Evolutionary conservation across 768 basidiomycete species (phyloP).

Genomic region (Suillus plorans): DNA sequence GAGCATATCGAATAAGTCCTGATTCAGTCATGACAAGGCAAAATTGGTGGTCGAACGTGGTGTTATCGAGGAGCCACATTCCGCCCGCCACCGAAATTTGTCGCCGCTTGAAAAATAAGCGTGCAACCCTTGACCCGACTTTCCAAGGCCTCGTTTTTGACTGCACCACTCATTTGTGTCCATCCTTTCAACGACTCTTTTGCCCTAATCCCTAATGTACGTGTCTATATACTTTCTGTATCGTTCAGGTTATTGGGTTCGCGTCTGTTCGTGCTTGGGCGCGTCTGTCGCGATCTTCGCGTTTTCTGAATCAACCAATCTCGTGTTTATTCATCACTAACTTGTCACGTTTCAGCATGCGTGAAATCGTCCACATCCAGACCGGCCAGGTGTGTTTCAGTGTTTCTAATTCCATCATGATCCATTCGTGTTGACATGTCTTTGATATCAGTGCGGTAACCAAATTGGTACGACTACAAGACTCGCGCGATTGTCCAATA

Average conservation of each 20-base stretch:
- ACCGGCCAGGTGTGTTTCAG: conserved; percentile 82
- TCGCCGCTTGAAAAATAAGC: conserved; percentile 39
- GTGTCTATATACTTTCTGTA: conserved; percentile 19
- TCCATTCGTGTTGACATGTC: conserved; percentile 28
- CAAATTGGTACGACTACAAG: conserved; percentile 77
- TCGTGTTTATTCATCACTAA: conserved; percentile 21
- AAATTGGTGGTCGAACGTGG: background rate
- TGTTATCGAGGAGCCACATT: conserved; percentile 7
- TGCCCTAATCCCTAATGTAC: conserved; percentile 28
- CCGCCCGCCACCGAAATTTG: conserved; percentile 23
- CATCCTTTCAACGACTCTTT: conserved; percentile 30
- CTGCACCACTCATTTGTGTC: conserved; percentile 34
- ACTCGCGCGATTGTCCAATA: conserved; percentile 18
- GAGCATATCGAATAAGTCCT: background rate
- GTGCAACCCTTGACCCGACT: conserved; percentile 38
- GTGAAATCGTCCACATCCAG: conserved; percentile 99
- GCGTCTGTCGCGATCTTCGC: conserved; percentile 25
- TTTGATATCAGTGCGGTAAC: conserved; percentile 84
- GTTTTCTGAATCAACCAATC: conserved; percentile 21
- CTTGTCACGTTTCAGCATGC: conserved; percentile 63
- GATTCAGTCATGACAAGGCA: background rate
- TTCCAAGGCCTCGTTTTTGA: conserved; percentile 31
- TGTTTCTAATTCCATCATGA: conserved; percentile 1
- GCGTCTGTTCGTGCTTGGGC: conserved; percentile 23
- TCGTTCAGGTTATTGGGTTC: background rate